Base-by-base conservation (phyloP, 371 early-diverging fungal species). In the Mortierella sp. region DNA sequence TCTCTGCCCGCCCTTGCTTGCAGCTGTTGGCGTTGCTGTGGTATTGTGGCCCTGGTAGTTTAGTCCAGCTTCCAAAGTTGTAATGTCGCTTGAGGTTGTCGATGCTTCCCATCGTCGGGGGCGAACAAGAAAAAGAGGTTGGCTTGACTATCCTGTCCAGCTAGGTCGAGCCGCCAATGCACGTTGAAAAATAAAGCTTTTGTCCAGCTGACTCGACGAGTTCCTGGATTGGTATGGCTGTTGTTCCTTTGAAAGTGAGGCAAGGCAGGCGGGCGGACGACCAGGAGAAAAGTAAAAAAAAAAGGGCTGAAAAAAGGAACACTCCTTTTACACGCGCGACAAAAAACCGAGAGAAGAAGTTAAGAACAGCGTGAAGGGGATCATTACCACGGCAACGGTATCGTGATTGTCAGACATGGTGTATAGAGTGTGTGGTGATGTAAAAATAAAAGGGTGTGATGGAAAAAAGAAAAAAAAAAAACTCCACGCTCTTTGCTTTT, bases 381-480 rank as follows among this genome's bases (percentile, higher is more conserved):
- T 70, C 73, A 46, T 76, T 79, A 83, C 83, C 70, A 71, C 74
- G 64, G 64, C 72, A 46, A 75, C 80, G 83, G 31, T 75, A 14
- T 82, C 83, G 76, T 79, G 76, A 59, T 83, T 83, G 67, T 83
- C 83, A 76, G 83, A 76, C 80, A 83, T 83, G 77, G 57, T 75
- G 69, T 31, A 40, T 69, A 40, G 2, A n/a, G 57, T 69, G 59
- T 13, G 55, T 46, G n/a, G 55, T 50, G 69, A 67, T 73, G 71
- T 37, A 72, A 76, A 59, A 64, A 50, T 50, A 50, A 21, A 37
- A 34, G n/a, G 67, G 21, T 64, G 67, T 70, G 69, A 50, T 50
- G 74, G 57, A 69, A 26, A 48, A 73, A 72, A 54, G 26, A 46
- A 16, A 40, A 51, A 64, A 54, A 37, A 71, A 13, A 70, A 21